Conservation (phyloP, 202 grass and related monocot genomes). For the Setaria italica region DNA sequence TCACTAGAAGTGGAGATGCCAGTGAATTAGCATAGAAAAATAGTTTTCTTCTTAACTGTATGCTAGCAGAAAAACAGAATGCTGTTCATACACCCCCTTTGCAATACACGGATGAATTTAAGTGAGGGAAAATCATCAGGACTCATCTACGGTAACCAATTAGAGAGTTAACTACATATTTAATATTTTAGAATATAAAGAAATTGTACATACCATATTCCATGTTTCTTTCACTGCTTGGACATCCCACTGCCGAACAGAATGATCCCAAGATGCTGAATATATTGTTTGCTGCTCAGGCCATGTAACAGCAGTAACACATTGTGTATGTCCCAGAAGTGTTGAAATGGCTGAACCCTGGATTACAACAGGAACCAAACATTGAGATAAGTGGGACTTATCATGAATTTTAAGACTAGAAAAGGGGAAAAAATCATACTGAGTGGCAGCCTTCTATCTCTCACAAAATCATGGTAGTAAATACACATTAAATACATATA, state of each 20-base stretch:
- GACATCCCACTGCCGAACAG: constrained; percentile 89
- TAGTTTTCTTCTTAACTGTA: background rate
- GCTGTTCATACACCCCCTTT: background rate
- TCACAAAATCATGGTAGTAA: background rate
- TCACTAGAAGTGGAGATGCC: background rate
- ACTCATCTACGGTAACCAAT: background rate
- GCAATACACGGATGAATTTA: background rate
- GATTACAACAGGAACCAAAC: constrained; percentile 26
- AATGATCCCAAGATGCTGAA: constrained; percentile 99
- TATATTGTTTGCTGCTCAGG: constrained; percentile 70
- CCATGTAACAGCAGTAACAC: constrained; percentile 83
- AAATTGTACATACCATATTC: constrained; percentile 65
- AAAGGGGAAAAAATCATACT: background rate
- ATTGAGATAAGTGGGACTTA: constrained; percentile 24
- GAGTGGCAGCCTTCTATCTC: background rate
- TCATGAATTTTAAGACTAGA: background rate
- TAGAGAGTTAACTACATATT: constrained; percentile 15
- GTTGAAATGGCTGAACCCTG: constrained; percentile 80
- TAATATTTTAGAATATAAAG: constrained; percentile 41
- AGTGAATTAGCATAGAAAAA: background rate
- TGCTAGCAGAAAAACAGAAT: background rate
- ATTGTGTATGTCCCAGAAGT: constrained; percentile 83
- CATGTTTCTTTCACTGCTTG: constrained; percentile 76
- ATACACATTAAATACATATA: constrained; percentile 9
- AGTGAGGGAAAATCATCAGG: background rate